Percentiles rank a stretch among this genome's conserved stretches.
These are phyloP conservation scores for Apiospora saccharicola DNA, from an alignment of 2,329 filamentous ascomycete genomes.

Conservation along the genomic window DNA sequence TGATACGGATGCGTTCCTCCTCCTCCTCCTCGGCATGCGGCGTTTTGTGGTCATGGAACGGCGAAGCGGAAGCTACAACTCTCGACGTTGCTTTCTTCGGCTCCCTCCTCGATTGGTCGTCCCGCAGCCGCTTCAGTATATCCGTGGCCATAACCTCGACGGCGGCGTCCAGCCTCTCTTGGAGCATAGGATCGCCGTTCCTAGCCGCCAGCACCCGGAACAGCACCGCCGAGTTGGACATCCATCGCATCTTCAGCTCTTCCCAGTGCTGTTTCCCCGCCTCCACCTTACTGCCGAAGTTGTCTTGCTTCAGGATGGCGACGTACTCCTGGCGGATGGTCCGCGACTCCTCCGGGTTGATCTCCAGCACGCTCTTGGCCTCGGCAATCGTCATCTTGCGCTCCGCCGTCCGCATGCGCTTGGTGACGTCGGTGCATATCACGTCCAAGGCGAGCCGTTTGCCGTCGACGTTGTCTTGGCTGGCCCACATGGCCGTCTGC, in stretches of 20 bases:
- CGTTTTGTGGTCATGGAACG: background rate
- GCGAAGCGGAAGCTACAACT: background rate
- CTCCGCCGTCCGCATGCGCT: conserved; percentile 73
- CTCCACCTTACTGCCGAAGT: conserved; percentile 77
- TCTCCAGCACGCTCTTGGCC: conserved; percentile 67
- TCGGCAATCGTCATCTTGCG: conserved; percentile 75
- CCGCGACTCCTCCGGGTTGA: conserved; percentile 57
- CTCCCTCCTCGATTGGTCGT: conserved; percentile 67
- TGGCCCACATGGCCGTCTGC: conserved; percentile 64
- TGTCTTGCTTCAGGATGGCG: conserved; percentile 67
- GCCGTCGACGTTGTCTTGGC: conserved; percentile 64
- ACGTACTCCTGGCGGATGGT: conserved; percentile 72
- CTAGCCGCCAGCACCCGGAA: conserved; percentile 58
- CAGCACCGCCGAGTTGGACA: conserved; percentile 63
- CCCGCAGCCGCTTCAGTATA: conserved; percentile 78
- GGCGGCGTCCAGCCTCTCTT: conserved; percentile 68
- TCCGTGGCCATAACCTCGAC: conserved; percentile 77
- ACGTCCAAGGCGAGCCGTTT: conserved; percentile 78
- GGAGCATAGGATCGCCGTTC: conserved; percentile 59
- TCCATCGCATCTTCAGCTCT: conserved; percentile 73
- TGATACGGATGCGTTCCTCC: background rate
- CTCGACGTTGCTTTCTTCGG: conserved; percentile 36
- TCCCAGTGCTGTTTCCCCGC: conserved; percentile 76
- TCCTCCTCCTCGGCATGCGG: background rate
- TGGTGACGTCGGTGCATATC: conserved; percentile 83